Conservation (phyloP, 2,329 filamentous ascomycete genomes). For the Falciphora oryzae region DNA sequence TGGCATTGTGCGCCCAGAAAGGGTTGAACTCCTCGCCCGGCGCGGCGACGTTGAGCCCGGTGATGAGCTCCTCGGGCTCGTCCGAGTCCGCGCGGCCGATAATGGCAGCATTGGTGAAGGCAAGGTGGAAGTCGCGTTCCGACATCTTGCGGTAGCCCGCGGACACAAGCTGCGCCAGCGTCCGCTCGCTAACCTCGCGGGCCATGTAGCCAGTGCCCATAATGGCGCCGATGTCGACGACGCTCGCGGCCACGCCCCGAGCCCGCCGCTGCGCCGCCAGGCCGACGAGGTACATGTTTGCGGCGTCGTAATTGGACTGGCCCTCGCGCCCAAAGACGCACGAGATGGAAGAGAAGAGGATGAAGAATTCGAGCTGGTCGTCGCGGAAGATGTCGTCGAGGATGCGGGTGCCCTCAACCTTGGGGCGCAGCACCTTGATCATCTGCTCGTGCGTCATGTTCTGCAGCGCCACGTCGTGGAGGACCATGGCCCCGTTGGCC, state of each 20-base stretch:
- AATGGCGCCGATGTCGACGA: slow-evolving; percentile 9
- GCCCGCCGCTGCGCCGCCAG: slow-evolving; percentile 13
- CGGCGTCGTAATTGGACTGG: slow-evolving; percentile 9
- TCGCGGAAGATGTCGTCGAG: slow-evolving; percentile 21
- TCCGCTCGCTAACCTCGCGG: not conserved
- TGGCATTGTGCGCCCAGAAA: not conserved
- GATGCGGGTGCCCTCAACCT: slow-evolving; percentile 20
- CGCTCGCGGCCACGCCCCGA: slow-evolving; percentile 1
- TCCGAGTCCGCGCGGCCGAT: not conserved
- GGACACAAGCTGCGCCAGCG: slow-evolving; percentile 2
- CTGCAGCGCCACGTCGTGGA: not conserved
- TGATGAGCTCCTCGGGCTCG: not conserved
- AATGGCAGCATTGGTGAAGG: slow-evolving; percentile 3
- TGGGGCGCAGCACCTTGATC: slow-evolving; percentile 16
- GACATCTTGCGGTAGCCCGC: slow-evolving; percentile 6
- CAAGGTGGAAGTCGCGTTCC: slow-evolving; percentile 7
- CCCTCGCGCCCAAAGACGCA: slow-evolving; percentile 2
- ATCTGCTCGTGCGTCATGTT: slow-evolving; percentile 3
- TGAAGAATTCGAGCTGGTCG: slow-evolving; percentile 14
- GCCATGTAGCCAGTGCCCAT: slow-evolving; percentile 7
- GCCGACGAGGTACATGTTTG: slow-evolving; percentile 8
- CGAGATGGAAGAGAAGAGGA: slow-evolving; percentile 10
- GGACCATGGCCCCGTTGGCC: slow-evolving; percentile 10
- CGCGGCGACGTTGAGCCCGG: slow-evolving; percentile 3
- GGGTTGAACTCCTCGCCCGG: slow-evolving; percentile 4